These are phyloP conservation scores for Epithele typhae DNA, from an alignment of 768 basidiomycete species.

Conservation along the genomic window DNA sequence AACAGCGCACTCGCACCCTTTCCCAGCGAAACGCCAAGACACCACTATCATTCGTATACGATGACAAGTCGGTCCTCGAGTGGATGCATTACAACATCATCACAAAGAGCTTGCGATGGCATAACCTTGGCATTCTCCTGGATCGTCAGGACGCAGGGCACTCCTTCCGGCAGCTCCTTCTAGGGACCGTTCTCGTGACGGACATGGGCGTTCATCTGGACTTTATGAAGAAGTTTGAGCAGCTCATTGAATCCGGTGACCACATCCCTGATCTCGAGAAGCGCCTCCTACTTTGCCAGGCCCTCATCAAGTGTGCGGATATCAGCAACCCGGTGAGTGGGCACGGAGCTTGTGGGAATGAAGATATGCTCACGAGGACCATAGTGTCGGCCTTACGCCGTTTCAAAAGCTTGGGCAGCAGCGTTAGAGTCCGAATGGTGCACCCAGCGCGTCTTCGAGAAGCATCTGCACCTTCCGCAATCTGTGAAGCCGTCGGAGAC, in stretches of 20 bases:
- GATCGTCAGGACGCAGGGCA: constrained; percentile 47
- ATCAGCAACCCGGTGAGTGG: constrained; percentile 93
- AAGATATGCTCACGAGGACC: no score
- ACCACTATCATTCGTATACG: constrained; percentile 83
- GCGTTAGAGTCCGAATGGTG: constrained; percentile 90
- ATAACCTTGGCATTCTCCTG: constrained; percentile 68
- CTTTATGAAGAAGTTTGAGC: constrained; percentile 68
- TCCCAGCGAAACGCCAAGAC: constrained; percentile 88
- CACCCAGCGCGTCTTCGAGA: constrained; percentile 83
- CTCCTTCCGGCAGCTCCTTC: constrained; percentile 69
- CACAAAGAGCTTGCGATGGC: constrained; percentile 71
- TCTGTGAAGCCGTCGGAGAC: constrained; percentile 45
- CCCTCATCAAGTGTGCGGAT: constrained; percentile 94
- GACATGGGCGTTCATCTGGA: constrained; percentile 90
- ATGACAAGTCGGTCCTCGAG: constrained; percentile 87
- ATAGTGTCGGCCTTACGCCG: constrained; percentile 90
- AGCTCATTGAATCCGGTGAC: constrained; percentile 40
- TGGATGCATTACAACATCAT: constrained; percentile 87
- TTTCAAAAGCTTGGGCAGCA: constrained; percentile 89
- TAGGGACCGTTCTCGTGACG: constrained; percentile 81
- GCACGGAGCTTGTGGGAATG: no score
- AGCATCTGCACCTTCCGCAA: constrained; percentile 64
- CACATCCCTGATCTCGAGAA: constrained; percentile 37
- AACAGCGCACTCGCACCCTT: background rate
- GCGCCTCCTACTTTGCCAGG: constrained; percentile 78